phyloP scores from a whole-genome alignment of 805 yeast species.

The Saccharomycopsis capsularis region DNA sequence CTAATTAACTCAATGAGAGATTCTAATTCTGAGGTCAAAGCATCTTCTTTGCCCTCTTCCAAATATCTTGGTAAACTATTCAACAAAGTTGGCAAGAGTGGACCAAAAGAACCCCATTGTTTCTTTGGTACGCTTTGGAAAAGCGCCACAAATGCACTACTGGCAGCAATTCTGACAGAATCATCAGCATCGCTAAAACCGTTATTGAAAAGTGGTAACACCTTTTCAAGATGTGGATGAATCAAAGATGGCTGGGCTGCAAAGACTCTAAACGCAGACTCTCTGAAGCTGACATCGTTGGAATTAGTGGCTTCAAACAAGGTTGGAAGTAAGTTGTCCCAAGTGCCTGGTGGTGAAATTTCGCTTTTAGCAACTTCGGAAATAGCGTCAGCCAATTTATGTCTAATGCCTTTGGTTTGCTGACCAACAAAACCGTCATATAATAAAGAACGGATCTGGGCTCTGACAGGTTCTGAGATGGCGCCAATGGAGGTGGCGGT shows the following conservation, averaged over 20 bases:
- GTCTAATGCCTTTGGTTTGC: constrained; percentile 73
- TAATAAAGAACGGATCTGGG: constrained; percentile 57
- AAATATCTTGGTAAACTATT: constrained; percentile 83
- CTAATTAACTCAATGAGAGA: constrained; percentile 84
- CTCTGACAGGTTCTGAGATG: constrained; percentile 49
- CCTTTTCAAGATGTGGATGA: constrained; percentile 44
- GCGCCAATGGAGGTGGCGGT: constrained; percentile 69
- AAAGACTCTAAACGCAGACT: constrained; percentile 84
- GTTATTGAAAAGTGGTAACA: constrained; percentile 62
- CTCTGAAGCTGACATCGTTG: constrained; percentile 63
- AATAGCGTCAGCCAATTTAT: constrained; percentile 88
- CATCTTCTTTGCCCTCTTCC: constrained; percentile 68
- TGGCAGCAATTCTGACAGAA: constrained; percentile 84
- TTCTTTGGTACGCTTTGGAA: constrained; percentile 76
- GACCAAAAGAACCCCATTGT: constrained; percentile 70
- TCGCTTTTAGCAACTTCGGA: constrained; percentile 83
- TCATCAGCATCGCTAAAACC: constrained; percentile 80
- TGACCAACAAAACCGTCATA: constrained; percentile 66
- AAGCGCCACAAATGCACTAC: constrained; percentile 85
- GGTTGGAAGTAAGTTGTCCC: constrained; percentile 78
- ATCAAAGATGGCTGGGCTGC: constrained; percentile 77
- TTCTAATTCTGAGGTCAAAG: constrained; percentile 83
- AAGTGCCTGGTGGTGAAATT: constrained; percentile 40
- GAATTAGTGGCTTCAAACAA: constrained; percentile 55
- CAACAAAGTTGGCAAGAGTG: constrained; percentile 73